Conservation (phyloP, 768 basidiomycete genomes). For the Crassisporium funariophilum region DNA sequence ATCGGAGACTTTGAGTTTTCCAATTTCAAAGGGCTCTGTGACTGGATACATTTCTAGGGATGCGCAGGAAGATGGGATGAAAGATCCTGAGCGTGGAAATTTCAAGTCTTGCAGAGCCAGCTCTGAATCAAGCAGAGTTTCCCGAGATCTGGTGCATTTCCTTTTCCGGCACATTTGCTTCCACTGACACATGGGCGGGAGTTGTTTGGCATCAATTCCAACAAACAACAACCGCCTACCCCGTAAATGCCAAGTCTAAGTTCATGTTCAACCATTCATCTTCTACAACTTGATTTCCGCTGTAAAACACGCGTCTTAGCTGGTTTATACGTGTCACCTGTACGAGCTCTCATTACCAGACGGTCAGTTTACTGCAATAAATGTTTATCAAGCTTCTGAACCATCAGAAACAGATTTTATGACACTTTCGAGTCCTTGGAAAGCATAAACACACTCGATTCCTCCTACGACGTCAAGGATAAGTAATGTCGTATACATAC, state of each 20-base stretch:
- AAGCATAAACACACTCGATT: constrained; percentile 12
- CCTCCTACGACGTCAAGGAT: constrained; percentile 1
- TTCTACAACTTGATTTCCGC: constrained; percentile 9
- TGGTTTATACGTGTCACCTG: constrained; percentile 19
- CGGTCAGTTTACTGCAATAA: background rate
- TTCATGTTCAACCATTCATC: constrained; percentile 11
- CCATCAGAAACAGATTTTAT: constrained; percentile 9
- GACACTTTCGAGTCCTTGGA: constrained; percentile 6
- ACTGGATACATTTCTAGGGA: constrained; percentile 58
- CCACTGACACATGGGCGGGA: too few species aligned
- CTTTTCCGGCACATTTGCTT: too few species aligned
- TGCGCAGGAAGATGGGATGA: constrained; percentile 7
- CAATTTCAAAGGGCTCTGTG: constrained; percentile 65
- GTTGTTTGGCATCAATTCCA: too few species aligned
- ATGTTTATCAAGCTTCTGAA: constrained; percentile 1
- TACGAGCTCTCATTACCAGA: background rate
- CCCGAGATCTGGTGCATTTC: too few species aligned
- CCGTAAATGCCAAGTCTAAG: constrained; percentile 15
- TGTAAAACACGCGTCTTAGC: constrained; percentile 14
- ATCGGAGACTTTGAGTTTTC: constrained; percentile 69
- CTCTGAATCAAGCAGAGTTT: background rate
- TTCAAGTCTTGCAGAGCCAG: background rate
- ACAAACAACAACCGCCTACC: too few species aligned
- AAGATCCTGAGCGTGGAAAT: constrained; percentile 1
- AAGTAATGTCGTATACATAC: constrained; percentile 56